phyloP scores from a whole-genome alignment of 2,329 filamentous ascomycete species.

The Capronia coronata region DNA sequence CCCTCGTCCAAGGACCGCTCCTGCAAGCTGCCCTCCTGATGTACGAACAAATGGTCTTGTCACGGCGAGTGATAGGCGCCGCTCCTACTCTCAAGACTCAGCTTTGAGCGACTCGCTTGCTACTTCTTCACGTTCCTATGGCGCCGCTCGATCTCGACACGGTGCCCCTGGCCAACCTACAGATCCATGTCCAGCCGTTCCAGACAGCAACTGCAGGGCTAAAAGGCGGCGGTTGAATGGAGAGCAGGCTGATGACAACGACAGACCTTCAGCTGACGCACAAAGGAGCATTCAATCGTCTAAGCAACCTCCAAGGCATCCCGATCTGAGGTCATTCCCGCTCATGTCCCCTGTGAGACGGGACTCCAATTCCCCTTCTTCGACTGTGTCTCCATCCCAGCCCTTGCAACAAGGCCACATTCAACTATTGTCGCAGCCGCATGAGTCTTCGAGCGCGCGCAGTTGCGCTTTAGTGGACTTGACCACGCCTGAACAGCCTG shows the following conservation, averaged over 20 bases:
- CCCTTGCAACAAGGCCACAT: background rate
- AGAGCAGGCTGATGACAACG: background rate
- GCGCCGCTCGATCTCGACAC: no score
- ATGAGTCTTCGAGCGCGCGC: background rate
- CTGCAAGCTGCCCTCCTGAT: constrained; percentile 1
- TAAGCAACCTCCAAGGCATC: background rate
- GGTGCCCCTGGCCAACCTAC: no score
- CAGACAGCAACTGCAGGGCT: background rate
- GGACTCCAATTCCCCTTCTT: background rate
- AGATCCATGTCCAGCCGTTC: background rate
- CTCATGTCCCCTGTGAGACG: background rate
- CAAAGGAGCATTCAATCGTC: background rate
- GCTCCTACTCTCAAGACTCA: constrained; percentile 11
- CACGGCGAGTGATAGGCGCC: background rate
- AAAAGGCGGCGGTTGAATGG: background rate
- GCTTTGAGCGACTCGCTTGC: constrained; percentile 5
- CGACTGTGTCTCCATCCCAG: constrained; percentile 14
- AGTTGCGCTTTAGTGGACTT: constrained; percentile 3
- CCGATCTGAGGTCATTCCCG: background rate
- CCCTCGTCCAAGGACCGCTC: constrained; percentile 18
- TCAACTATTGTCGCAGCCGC: background rate
- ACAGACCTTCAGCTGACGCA: background rate
- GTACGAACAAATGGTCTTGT: background rate
- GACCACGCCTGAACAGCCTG: constrained; percentile 9
- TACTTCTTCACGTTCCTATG: background rate